Evolutionary conservation across 2,329 filamentous ascomycete genomes (phyloP).

Genomic region (Alternaria sp.): DNA sequence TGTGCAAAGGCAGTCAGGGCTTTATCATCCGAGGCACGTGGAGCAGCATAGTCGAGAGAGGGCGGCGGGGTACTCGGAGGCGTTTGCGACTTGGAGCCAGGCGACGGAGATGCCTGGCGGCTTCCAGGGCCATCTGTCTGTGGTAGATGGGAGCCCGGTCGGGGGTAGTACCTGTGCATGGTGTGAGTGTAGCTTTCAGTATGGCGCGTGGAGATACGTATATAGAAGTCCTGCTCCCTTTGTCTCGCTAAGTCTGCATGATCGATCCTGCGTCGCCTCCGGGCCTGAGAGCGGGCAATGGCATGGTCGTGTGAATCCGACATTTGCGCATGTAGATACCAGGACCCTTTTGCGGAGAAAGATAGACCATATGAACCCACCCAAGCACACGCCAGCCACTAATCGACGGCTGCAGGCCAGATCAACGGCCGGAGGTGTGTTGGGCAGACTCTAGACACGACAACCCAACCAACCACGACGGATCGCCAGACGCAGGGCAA

Average conservation of each 20-base stretch:
- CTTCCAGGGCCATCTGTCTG: constrained; percentile 27
- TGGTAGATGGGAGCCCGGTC: constrained; percentile 44
- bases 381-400: constrained; percentile 9
- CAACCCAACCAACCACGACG: not conserved
- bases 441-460: not conserved
- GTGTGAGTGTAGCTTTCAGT: constrained; percentile 7
- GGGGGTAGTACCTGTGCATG: constrained; percentile 14
- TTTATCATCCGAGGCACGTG: constrained; percentile 42
- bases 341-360: constrained; percentile 13
- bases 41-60: constrained; percentile 13
- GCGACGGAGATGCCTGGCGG: constrained; percentile 31
- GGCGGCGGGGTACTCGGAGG: constrained; percentile 24
- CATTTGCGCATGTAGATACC: constrained; percentile 18
- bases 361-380: constrained; percentile 1
- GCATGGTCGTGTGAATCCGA: constrained; percentile 23
- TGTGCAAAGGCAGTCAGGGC: constrained; percentile 51
- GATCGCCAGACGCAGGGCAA: constrained; percentile 1
- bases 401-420: not conserved
- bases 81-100: constrained; percentile 22
- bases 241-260: constrained; percentile 40
- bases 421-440: not conserved
- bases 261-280: constrained; percentile 34
- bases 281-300: constrained; percentile 20
- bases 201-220: constrained; percentile 12
- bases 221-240: constrained; percentile 46